A percentile compares a stretch with the other conserved stretches of the same genome.
Evolutionary conservation across 2,329 filamentous ascomycete genomes (phyloP).

Genomic region (Ploettnerulaceae sp.): DNA sequence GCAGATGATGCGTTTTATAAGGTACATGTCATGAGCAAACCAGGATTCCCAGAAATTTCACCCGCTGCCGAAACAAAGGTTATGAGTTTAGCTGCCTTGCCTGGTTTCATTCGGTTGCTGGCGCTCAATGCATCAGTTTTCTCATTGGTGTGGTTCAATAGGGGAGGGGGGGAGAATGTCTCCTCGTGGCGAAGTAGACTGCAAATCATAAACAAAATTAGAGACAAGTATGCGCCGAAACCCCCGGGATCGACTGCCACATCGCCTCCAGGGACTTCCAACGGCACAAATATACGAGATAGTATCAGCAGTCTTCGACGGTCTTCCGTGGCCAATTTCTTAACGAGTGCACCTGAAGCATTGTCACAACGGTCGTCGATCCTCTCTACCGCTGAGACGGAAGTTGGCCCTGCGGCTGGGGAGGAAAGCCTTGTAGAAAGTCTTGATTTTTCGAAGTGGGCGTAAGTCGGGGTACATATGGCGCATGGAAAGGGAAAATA

Average conservation of each 20-base stretch:
- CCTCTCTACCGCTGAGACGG: slow-evolving; percentile 52
- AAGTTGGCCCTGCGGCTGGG: slow-evolving; percentile 34
- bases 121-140: slow-evolving; percentile 94
- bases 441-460: slow-evolving; percentile 36
- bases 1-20: slow-evolving; percentile 63
- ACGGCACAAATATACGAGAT: slow-evolving; percentile 46
- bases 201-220: slow-evolving; percentile 75
- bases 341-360: slow-evolving; percentile 49
- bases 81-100: slow-evolving; percentile 74
- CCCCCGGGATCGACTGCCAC: slow-evolving; percentile 28
- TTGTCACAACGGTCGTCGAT: slow-evolving; percentile 55
- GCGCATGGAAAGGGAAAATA: slow-evolving; percentile 22
- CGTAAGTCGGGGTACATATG: slow-evolving; percentile 21
- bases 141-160: slow-evolving; percentile 79
- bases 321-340: slow-evolving; percentile 62
- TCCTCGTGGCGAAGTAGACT: slow-evolving; percentile 87
- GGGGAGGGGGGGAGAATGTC: slow-evolving; percentile 73
- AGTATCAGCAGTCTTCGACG: slow-evolving; percentile 57
- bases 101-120: slow-evolving; percentile 79
- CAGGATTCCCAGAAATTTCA: slow-evolving; percentile 86
- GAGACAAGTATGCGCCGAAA: slow-evolving; percentile 59
- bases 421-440: slow-evolving; percentile 32
- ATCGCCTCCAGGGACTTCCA: slow-evolving; percentile 34
- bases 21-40: slow-evolving; percentile 83
- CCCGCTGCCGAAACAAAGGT: slow-evolving; percentile 87